Evolutionary conservation across 2,329 filamentous ascomycete species (phyloP), one percentile per base, ranked within the genome.

Genomic region (Hypomyces perniciosus): DNA sequence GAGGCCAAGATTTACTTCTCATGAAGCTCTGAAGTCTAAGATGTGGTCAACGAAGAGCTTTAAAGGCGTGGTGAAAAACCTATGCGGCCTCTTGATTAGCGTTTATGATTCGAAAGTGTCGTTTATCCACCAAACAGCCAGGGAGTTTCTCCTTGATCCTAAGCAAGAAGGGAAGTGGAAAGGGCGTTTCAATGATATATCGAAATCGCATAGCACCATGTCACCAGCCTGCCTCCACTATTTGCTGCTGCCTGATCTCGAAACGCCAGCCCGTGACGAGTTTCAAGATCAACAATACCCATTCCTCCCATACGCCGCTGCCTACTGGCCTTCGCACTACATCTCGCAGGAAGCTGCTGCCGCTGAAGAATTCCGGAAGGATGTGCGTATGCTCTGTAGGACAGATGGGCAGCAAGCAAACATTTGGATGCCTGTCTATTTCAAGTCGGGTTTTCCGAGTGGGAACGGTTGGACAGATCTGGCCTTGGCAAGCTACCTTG

Each of bases 391-490:
- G 20, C 27, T 50, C 6, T 50, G 48, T 29, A 8, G 26, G 13
- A 9, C 26, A 34, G 29, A 34, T 9, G 20, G 12, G 26, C 8
- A 9, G 6, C 29, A 37, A 20, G n/a, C 39, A 12, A 20, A 9
- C 30, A 27, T 9, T 26, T 49, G 47, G 39, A n/a, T 6, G 27
- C 8, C 12, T 9, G 7, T 41, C 6, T n/a, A 5, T 9, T n/a
- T 35, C 9, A 10, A 4, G 5, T 8, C n/a, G 31, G 13, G 26
- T 4, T 20, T 46, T 27, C 52, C 10, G 44, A 50, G 35, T 38
- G 44, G 20, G 5, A 26, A 45, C 8, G 35, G 28, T 46, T 55
- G 50, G 52, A 46, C 48, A 30, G 51, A 55, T 40, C 34, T 58
- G 8, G 20, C 27, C 12, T 5, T 55, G 8, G 53, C 53, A 12